These are phyloP conservation scores for Microbotryum lychnidis-dioicae DNA, from an alignment of 1,284 basidiomycete species.

Conservation along the genomic window DNA sequence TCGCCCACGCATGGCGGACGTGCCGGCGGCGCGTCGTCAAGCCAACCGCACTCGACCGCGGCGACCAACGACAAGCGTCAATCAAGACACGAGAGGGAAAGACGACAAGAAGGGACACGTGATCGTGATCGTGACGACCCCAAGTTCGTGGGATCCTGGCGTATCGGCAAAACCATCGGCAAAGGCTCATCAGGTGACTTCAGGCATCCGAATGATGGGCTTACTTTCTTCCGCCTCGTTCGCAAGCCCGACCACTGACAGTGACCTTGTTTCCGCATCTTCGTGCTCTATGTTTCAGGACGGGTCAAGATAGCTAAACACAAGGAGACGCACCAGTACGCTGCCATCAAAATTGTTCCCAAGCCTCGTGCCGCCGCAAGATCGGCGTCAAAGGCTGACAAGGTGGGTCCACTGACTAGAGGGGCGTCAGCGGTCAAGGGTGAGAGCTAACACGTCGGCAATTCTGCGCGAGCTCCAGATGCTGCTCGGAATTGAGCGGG, in stretches of 20 bases:
- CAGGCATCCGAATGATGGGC: background rate
- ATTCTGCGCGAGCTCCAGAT: constrained; percentile 45
- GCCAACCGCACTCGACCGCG: too few species aligned
- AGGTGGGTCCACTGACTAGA: constrained; percentile 27
- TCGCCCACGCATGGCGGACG: too few species aligned
- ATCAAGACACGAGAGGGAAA: background rate
- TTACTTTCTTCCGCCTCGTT: background rate
- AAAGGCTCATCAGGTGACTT: constrained; percentile 75
- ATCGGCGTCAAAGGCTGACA: constrained; percentile 59
- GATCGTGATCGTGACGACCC: constrained; percentile 36
- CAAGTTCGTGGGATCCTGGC: constrained; percentile 74
- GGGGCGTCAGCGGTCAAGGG: constrained; percentile 46
- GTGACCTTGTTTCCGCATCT: constrained; percentile 4
- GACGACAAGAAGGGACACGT: background rate
- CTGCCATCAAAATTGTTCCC: constrained; percentile 94
- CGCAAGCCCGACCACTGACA: background rate
- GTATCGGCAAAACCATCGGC: constrained; percentile 85
- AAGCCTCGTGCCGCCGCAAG: constrained; percentile 62
- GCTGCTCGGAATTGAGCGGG: constrained; percentile 79
- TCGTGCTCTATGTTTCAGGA: constrained; percentile 48
- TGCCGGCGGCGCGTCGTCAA: too few species aligned
- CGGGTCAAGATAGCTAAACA: constrained; percentile 88
- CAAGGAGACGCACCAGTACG: constrained; percentile 75
- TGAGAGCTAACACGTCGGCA: constrained; percentile 40
- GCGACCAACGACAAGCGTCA: background rate